Conservation (phyloP, 2,329 filamentous ascomycete genomes). For the Fusarium continuum region DNA sequence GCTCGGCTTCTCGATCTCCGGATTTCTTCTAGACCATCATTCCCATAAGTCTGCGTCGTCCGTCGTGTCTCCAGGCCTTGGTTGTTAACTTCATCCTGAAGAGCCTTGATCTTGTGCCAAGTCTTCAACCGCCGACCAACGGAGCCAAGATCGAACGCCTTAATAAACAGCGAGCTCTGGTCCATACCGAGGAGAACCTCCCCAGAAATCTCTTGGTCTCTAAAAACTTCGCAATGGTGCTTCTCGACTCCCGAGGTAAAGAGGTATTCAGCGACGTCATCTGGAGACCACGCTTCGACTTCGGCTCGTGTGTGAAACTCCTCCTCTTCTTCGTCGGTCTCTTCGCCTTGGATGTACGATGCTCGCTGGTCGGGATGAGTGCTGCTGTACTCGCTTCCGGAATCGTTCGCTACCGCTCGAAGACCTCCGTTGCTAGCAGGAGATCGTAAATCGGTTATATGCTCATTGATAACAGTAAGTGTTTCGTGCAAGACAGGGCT, state of each 20-base stretch:
- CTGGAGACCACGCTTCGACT: constrained; percentile 81
- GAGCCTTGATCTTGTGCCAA: constrained; percentile 93
- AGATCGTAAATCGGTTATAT: constrained; percentile 85
- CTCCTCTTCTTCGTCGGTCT: constrained; percentile 94
- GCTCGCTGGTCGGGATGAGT: constrained; percentile 77
- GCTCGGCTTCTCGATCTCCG: constrained; percentile 63
- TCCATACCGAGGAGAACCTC: constrained; percentile 95
- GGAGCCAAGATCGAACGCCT: constrained; percentile 91
- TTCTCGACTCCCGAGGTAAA: constrained; percentile 86
- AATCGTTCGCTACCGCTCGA: constrained; percentile 71
- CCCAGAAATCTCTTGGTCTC: constrained; percentile 94
- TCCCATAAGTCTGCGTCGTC: constrained; percentile 66
- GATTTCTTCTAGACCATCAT: constrained; percentile 66
- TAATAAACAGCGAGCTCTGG: constrained; percentile 93
- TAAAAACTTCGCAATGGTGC: constrained; percentile 91
- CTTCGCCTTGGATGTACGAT: constrained; percentile 92
- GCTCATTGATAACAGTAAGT: constrained; percentile 94
- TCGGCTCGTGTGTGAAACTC: constrained; percentile 72
- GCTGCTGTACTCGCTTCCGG: constrained; percentile 91
- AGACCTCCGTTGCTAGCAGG: constrained; percentile 62
- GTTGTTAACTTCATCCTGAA: constrained; percentile 85
- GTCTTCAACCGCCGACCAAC: constrained; percentile 90
- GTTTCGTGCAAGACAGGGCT: constrained; percentile 91
- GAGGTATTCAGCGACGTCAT: constrained; percentile 87
- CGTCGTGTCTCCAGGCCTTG: constrained; percentile 54